Percentiles rank a stretch among this genome's conserved stretches.
phyloP scores from a whole-genome alignment of 2,329 filamentous ascomycete genomes.

The Massarina eburnea region DNA sequence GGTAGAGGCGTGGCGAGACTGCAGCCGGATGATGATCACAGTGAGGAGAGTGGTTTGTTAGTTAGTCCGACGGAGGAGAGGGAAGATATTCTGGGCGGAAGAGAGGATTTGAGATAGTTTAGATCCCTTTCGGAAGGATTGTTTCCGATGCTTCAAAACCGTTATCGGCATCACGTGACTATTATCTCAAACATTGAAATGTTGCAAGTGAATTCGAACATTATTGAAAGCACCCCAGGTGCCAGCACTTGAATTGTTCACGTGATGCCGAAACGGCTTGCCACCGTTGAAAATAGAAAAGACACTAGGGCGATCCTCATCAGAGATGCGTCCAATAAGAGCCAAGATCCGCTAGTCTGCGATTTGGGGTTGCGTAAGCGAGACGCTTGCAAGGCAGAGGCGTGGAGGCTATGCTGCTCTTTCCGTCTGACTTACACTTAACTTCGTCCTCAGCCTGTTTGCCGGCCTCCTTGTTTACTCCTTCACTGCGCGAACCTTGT shows the following conservation, averaged over 20 bases:
- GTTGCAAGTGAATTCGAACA: too few relatives aligned
- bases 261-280: too few relatives aligned
- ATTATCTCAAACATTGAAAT: too few relatives aligned
- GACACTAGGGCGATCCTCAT: not conserved
- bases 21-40: constrained; percentile 34
- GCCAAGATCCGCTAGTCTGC: not conserved
- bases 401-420: constrained; percentile 1
- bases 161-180: too few relatives aligned
- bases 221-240: too few relatives aligned
- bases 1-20: constrained; percentile 39
- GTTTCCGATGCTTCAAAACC: too few relatives aligned
- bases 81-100: constrained; percentile 17
- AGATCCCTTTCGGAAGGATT: too few relatives aligned
- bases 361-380: constrained; percentile 1
- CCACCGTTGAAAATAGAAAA: too few relatives aligned
- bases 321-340: not conserved
- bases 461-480: not conserved
- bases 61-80: constrained; percentile 26
- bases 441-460: not conserved
- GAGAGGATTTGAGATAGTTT: constrained; percentile 5
- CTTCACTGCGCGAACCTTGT: too few relatives aligned
- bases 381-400: not conserved
- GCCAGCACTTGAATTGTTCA: too few relatives aligned
- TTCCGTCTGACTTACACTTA: not conserved
- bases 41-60: constrained; percentile 46